Conservation (phyloP, 805 yeast species). For the Saturnispora quitensis region DNA sequence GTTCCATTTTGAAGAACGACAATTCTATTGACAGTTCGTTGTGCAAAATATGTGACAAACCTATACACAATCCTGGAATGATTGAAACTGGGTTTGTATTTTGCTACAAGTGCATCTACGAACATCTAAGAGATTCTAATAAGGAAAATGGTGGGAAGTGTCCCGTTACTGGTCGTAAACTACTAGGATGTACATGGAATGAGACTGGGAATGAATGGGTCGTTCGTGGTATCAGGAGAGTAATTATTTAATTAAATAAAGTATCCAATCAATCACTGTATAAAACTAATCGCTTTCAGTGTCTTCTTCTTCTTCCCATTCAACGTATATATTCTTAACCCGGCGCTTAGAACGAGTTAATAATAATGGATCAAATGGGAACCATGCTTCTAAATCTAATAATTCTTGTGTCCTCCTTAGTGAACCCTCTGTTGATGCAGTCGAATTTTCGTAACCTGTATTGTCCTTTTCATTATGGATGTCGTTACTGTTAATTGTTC, state of each 20-base stretch:
- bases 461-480: neutral
- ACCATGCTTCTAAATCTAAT: constrained; percentile 84
- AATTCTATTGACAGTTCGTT: constrained; percentile 6
- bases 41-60: constrained; percentile 66
- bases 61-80: constrained; percentile 69
- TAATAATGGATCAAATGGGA: constrained; percentile 90
- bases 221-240: constrained; percentile 62
- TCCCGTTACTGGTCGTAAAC: constrained; percentile 67
- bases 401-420: constrained; percentile 52
- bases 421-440: constrained; percentile 10
- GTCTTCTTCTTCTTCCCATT: constrained; percentile 75
- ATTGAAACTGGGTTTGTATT: constrained; percentile 89
- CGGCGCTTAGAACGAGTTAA: constrained; percentile 50
- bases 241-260: constrained; percentile 37
- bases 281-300: constrained; percentile 21
- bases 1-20: neutral
- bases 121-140: constrained; percentile 43
- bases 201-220: constrained; percentile 54
- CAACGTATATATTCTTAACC: constrained; percentile 53
- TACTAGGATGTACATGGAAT: constrained; percentile 64
- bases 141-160: constrained; percentile 58
- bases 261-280: neutral
- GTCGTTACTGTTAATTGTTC: neutral
- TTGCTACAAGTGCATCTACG: constrained; percentile 79
- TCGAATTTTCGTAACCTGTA: neutral